These are phyloP conservation scores for Hygrophoropsis aurantiaca DNA, from an alignment of 768 basidiomycete species.

Conservation along the genomic window DNA sequence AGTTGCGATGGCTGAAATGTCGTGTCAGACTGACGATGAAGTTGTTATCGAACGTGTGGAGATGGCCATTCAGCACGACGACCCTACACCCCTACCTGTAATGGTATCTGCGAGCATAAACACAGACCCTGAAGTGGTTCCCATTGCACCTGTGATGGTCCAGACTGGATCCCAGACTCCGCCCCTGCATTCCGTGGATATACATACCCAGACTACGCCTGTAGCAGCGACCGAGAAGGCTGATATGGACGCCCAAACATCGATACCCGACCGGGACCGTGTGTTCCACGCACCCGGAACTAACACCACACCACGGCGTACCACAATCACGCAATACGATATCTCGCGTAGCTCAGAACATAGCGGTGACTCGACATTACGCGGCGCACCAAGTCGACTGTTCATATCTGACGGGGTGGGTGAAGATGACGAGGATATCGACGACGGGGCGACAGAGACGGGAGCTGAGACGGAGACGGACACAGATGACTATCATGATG, in stretches of 20 bases:
- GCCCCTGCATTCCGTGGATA: conserved; percentile 27
- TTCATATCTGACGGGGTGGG: conserved; percentile 21
- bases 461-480: conserved; percentile 71
- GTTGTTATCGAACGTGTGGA: conserved; percentile 37
- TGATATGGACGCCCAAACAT: conserved; percentile 21
- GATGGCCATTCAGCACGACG: conserved; percentile 47
- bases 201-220: conserved; percentile 32
- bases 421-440: conserved; percentile 40
- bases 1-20: conserved; percentile 32
- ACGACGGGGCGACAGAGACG: conserved; percentile 54
- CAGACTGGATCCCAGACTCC: conserved; percentile 40
- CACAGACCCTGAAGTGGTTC: conserved; percentile 35
- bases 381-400: conserved; percentile 22
- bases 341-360: conserved; percentile 34
- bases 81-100: conserved; percentile 29
- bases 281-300: neutral
- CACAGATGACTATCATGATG: conserved; percentile 72
- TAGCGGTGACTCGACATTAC: conserved; percentile 35
- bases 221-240: conserved; percentile 12
- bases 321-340: conserved; percentile 51
- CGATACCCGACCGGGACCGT: neutral
- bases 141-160: conserved; percentile 18
- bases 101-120: conserved; percentile 33
- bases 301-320: conserved; percentile 31
- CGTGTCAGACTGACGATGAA: conserved; percentile 51